Percentiles rank a stretch among this genome's conserved stretches.
Conservation (phyloP, 1,284 basidiomycete genomes). For the Afroboletus lepidellus region DNA sequence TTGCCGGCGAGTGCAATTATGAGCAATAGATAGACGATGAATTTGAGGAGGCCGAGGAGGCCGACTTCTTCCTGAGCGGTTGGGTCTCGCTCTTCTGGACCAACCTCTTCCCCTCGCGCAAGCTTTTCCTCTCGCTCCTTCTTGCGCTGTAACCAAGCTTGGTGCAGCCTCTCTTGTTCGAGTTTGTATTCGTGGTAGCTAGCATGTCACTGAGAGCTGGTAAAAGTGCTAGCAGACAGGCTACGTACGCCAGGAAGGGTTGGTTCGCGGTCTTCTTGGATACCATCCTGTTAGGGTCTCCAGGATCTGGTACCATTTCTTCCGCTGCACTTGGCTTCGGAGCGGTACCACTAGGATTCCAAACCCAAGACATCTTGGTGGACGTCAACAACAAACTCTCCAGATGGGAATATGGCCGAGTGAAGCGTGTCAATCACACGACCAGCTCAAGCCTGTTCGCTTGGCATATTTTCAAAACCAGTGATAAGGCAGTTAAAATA, state of each 20-base stretch:
- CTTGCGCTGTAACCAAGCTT: constrained; percentile 68
- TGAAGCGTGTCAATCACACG: constrained; percentile 4
- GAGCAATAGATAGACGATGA: constrained; percentile 56
- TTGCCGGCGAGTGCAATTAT: constrained; percentile 63
- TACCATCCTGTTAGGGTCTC: constrained; percentile 62
- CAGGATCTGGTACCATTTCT: constrained; percentile 48
- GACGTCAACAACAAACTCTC: background rate
- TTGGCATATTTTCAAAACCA: background rate
- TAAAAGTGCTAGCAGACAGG: background rate
- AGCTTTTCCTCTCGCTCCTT: constrained; percentile 70
- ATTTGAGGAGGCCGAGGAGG: constrained; percentile 63
- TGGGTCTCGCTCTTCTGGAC: constrained; percentile 69
- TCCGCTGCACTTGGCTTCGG: constrained; percentile 19
- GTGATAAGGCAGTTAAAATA: constrained; percentile 16
- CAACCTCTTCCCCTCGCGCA: constrained; percentile 68
- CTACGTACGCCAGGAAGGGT: constrained; percentile 75
- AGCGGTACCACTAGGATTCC: constrained; percentile 27
- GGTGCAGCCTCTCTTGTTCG: constrained; percentile 57
- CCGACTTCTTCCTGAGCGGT: constrained; percentile 67
- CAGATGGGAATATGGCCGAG: background rate
- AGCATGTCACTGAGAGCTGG: constrained; percentile 14
- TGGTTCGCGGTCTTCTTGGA: constrained; percentile 75
- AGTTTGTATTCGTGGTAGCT: constrained; percentile 72
- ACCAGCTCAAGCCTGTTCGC: background rate
- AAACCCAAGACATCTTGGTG: constrained; percentile 34